A percentile compares a stretch with the other conserved stretches of the same genome.
Conservation (phyloP, 2,329 filamentous ascomycete genomes). For the Epicoccum sorghinum region DNA sequence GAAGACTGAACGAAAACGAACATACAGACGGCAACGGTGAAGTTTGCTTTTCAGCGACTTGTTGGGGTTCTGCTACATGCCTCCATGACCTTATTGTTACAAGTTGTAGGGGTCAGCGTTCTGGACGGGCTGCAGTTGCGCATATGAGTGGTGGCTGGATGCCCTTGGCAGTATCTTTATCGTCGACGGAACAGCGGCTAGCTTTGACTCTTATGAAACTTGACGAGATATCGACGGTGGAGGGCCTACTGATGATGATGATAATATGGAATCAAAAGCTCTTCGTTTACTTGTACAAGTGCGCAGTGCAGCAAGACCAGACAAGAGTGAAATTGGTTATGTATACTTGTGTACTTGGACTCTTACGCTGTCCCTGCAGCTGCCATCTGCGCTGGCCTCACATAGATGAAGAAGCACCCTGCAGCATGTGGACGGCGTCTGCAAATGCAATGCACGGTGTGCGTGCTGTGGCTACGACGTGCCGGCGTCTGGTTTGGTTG, state of each 20-base stretch:
- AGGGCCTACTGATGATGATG: constrained; percentile 42
- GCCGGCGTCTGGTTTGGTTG: background rate
- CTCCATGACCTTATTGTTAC: constrained; percentile 32
- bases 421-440: background rate
- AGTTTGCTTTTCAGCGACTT: constrained; percentile 29
- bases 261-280: constrained; percentile 47
- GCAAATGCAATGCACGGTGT: constrained; percentile 9
- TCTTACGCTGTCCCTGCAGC: constrained; percentile 7
- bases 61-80: constrained; percentile 27
- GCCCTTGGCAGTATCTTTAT: constrained; percentile 9
- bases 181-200: constrained; percentile 23
- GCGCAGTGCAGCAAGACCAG: background rate
- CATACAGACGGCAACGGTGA: constrained; percentile 37
- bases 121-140: constrained; percentile 10
- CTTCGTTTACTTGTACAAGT: constrained; percentile 26
- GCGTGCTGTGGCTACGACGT: background rate
- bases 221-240: constrained; percentile 29
- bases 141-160: constrained; percentile 15
- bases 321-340: too few relatives aligned
- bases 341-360: background rate
- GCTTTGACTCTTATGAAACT: constrained; percentile 32
- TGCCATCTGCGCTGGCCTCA: background rate
- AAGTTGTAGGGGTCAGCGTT: constrained; percentile 26
- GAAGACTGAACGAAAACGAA: constrained; percentile 39
- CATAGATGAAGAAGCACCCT: background rate